phyloP scores from a whole-genome alignment of 495 filamentous ascomycete species.

The Xylaria sp. region DNA sequence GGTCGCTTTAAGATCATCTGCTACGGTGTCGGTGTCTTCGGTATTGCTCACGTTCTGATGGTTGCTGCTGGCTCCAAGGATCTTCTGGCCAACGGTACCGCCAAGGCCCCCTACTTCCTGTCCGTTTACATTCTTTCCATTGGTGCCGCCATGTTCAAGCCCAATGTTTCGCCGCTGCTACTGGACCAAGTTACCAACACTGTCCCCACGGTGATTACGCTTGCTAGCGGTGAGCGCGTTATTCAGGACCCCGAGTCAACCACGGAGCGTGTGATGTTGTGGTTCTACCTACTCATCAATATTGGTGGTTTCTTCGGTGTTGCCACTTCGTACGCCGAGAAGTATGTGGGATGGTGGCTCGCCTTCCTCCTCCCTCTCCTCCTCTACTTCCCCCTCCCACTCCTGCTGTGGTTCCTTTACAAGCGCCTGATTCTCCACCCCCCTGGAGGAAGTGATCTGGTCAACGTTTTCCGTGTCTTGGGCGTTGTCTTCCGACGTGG shows the following conservation, averaged over 20 bases:
- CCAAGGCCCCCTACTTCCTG: constrained; percentile 65
- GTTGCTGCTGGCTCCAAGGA: constrained; percentile 65
- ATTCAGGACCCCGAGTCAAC: constrained; percentile 67
- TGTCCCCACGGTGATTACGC: constrained; percentile 52
- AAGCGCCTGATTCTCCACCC: constrained; percentile 59
- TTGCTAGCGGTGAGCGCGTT: constrained; percentile 58
- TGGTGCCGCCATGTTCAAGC: constrained; percentile 67
- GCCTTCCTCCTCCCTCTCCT: constrained; percentile 73
- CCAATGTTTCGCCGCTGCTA: constrained; percentile 68
- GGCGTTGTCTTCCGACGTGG: constrained; percentile 60
- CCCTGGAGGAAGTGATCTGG: constrained; percentile 60
- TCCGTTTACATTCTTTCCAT: constrained; percentile 65
- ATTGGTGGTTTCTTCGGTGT: constrained; percentile 68
- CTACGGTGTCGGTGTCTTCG: constrained; percentile 68
- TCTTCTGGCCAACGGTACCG: constrained; percentile 62
- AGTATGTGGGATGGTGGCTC: constrained; percentile 71
- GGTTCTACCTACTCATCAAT: constrained; percentile 71
- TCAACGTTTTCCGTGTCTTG: constrained; percentile 61
- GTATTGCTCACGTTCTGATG: constrained; percentile 70
- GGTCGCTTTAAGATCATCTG: constrained; percentile 69
- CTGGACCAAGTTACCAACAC: constrained; percentile 64
- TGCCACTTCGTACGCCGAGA: constrained; percentile 55
- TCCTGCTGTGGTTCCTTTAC: constrained; percentile 60
- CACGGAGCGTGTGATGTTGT: constrained; percentile 67
- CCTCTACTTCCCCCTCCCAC: constrained; percentile 63